Percentiles rank a stretch among this genome's conserved stretches.
phyloP scores from a whole-genome alignment of 768 basidiomycete genomes.

The Jaapia argillacea region DNA sequence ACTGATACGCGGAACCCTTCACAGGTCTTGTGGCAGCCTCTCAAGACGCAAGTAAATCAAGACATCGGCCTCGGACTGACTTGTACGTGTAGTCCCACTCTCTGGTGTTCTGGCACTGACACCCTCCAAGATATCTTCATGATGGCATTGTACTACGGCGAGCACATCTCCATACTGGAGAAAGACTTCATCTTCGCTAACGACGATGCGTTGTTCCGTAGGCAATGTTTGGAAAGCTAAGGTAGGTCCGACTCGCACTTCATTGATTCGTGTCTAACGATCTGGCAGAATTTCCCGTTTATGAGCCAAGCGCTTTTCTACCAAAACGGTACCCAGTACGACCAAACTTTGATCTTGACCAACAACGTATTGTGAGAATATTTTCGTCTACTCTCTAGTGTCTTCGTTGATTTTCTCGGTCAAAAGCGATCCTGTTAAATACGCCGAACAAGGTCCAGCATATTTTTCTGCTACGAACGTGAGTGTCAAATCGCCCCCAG shows the following conservation, averaged over 20 bases:
- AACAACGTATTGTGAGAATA: constrained; percentile 12
- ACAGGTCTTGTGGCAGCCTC: constrained; percentile 4
- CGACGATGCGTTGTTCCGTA: neutral
- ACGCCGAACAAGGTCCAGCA: constrained; percentile 16
- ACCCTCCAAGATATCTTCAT: constrained; percentile 9
- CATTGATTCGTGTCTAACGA: constrained; percentile 7
- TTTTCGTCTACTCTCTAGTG: constrained; percentile 12
- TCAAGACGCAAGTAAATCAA: constrained; percentile 12
- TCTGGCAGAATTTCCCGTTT: constrained; percentile 18
- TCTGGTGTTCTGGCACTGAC: neutral
- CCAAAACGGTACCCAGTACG: constrained; percentile 15
- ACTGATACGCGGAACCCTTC: neutral
- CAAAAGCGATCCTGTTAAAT: constrained; percentile 13
- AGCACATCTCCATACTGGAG: constrained; percentile 15
- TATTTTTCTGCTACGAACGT: constrained; percentile 26
- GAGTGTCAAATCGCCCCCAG: neutral
- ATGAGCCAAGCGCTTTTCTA: constrained; percentile 15
- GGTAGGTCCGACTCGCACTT: constrained; percentile 8
- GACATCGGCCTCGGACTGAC: constrained; percentile 14
- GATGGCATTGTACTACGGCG: constrained; percentile 13
- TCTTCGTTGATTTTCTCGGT: constrained; percentile 7
- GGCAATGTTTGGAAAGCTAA: constrained; percentile 7
- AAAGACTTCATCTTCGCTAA: constrained; percentile 8
- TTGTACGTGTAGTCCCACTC: constrained; percentile 3
- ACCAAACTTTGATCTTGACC: constrained; percentile 19